Percentiles rank a stretch among this genome's conserved stretches.
Evolutionary conservation across 2,329 filamentous ascomycete species (phyloP).

Genomic region (Pyrenochaeta sp.): DNA sequence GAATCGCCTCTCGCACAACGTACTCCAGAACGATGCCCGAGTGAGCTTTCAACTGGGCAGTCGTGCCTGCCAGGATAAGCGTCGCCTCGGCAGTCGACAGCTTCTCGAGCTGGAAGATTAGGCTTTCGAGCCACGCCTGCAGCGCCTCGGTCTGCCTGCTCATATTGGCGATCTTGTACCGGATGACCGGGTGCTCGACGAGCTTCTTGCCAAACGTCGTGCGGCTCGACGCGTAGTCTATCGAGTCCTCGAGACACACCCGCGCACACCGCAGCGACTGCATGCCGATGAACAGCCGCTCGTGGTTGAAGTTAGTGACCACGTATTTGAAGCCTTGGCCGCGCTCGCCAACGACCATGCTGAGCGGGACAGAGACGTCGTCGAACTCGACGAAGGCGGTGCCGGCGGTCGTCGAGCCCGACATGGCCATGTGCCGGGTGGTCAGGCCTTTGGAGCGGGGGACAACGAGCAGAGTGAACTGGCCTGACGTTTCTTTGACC

Average conservation of each 20-base stretch:
- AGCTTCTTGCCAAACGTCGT: constrained; percentile 4
- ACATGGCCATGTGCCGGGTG: constrained; percentile 6
- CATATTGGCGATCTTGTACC: constrained; percentile 9
- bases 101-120: not conserved
- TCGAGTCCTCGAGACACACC: constrained; percentile 7
- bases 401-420: constrained; percentile 6
- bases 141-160: constrained; percentile 2
- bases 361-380: constrained; percentile 7
- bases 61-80: not conserved
- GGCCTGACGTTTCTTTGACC: constrained; percentile 61
- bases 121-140: constrained; percentile 4
- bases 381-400: constrained; percentile 15
- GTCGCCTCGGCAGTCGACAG: not conserved
- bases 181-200: constrained; percentile 7
- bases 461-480: constrained; percentile 44
- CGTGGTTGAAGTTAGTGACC: constrained; percentile 64
- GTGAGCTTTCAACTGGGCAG: constrained; percentile 3
- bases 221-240: constrained; percentile 1
- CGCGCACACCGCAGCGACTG: constrained; percentile 5
- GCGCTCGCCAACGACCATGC: constrained; percentile 7
- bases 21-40: constrained; percentile 1
- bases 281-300: constrained; percentile 59
- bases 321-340: constrained; percentile 63
- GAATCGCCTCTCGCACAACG: constrained; percentile 3
- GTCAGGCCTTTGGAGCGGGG: constrained; percentile 1